Conservation (phyloP, 257 asterid genomes). For the Solanum neorickii region DNA sequence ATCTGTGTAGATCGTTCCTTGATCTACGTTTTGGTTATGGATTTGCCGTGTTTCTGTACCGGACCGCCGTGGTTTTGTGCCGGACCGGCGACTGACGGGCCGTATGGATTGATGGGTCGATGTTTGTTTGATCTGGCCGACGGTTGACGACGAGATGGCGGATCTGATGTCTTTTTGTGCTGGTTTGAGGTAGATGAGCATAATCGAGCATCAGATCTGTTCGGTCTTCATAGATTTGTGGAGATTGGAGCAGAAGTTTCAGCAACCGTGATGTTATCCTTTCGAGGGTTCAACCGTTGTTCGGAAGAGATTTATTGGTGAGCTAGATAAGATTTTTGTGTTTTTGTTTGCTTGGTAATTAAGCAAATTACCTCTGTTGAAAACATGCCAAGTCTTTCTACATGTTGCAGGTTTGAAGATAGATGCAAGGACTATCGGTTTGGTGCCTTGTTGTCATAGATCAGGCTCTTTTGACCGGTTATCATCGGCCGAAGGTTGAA, state of each 20-base stretch:
- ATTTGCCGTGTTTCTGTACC: not conserved
- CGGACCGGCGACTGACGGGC: no score
- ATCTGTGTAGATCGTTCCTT: conserved; percentile 10
- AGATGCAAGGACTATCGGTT: not conserved
- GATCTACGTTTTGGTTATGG: conserved; percentile 24
- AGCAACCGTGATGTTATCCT: not conserved
- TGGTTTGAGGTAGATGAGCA: not conserved
- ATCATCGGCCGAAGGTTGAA: not conserved
- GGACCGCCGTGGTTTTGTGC: not conserved
- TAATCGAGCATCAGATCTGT: not conserved
- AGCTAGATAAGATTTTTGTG: not conserved
- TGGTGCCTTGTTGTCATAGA: not conserved
- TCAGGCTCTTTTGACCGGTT: not conserved
- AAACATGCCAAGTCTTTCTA: no score
- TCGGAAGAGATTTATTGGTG: not conserved
- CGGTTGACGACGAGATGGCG: not conserved
- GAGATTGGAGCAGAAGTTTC: not conserved
- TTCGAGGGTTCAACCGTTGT: not conserved
- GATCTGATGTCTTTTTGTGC: not conserved
- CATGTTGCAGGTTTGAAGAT: not conserved
- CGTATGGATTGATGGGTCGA: not conserved
- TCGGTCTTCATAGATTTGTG: not conserved
- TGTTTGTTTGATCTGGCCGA: not conserved
- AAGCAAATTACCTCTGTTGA: not conserved
- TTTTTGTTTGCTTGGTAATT: not conserved